Base-by-base conservation (phyloP, 768 basidiomycete genomes). In the Cystoderma amianthinum region DNA sequence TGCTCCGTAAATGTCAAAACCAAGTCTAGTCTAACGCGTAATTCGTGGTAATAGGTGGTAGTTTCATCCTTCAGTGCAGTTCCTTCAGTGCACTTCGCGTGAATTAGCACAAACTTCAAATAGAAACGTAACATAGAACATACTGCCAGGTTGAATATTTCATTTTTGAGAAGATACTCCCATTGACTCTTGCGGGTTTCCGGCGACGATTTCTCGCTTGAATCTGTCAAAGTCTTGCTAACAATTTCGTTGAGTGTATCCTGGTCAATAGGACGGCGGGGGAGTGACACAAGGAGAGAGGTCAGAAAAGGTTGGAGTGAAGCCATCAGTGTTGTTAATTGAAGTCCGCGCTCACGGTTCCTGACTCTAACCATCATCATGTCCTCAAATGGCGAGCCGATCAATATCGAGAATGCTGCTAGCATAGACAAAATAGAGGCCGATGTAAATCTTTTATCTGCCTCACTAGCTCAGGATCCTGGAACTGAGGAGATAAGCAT, bases 1-100 rank as follows among this genome's bases (percentile, higher is more conserved):
- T 79, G 75, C 54, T 90, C 86, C 17, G 84, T 84, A 62, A 89
- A 84, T 22, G 78, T 75, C 32, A 92, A 67, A 13, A 80, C 70
- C 35, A 91, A 59, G 62, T 93, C 90, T 33, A 92, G 71, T 47
- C 72, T 70, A 56, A 74, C 72, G 45, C 68, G 64, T 11, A 87
- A 62, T 23, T 72, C 66, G 32, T 67, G 58, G 48, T 89, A 88
- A 52, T 91, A 92, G 11, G 59, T 63, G 0, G 64, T 62, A 16
- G 67, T 56, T 17, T 70, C 59, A 22, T 73, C 61, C 38, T 77
- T 72, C 36, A 87, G 55, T 6, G 84, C 83, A 9, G 57, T 57
- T 2, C 85, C 85, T 61, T 91, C 88, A 6, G 71, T 80, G 25
- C 64, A 65, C 88, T 90, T 49, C 21, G 5, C 23, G 25, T 15